Evolutionary conservation across 331 rosid genomes (phyloP), one percentile per base, ranked within the genome.

Genomic region (Rhamnella rubrinervis): DNA sequence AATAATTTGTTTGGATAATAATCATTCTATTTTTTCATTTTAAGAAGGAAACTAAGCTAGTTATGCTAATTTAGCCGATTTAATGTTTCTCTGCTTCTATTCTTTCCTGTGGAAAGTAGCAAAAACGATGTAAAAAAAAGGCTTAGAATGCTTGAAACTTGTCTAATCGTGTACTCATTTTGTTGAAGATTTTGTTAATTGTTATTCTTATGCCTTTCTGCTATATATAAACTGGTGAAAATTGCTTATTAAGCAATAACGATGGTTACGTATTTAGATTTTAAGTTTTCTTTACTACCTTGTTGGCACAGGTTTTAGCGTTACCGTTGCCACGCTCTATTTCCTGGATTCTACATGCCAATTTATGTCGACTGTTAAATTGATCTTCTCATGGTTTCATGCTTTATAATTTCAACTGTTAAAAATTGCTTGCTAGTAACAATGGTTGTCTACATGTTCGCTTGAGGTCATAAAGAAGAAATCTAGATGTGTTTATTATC

Each of bases 391-490:
- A 6, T 53, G 23, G 5, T 53, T 8, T 5, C 6, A 21, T 53
- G 58, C 13, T 11, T 44, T 44, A 44, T 44, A 44, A 7, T 44
- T 7, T 44, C 49, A 44, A 44, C 16, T 44, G 49, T 9, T 11
- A 44, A 7, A 44, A 10, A 0, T 40, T 40, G 13, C 47, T 40
- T 40, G 3, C 8, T 40, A 40, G 47, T 40, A 11, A 9, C 37
- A 37, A 62, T 37, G 37, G 56, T 47, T 46, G 37, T 5, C 25
- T 55, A n/a, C 31, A 14, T 16, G 14, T 40, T 20, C 14, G 63
- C 96, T 95, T 60, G 91, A 95, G 83, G 97, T 97, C 79, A 91
- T 95, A 81, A 95, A 95, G 75, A 95, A 95, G 99, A 97, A 91
- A 68, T 55, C 61, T 60, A 26, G 55, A 61, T 68, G 63, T 55